Evolutionary conservation across 805 yeast species (phyloP), one percentile per base, ranked within the genome.

Genomic region (Pichia kluyveri): DNA sequence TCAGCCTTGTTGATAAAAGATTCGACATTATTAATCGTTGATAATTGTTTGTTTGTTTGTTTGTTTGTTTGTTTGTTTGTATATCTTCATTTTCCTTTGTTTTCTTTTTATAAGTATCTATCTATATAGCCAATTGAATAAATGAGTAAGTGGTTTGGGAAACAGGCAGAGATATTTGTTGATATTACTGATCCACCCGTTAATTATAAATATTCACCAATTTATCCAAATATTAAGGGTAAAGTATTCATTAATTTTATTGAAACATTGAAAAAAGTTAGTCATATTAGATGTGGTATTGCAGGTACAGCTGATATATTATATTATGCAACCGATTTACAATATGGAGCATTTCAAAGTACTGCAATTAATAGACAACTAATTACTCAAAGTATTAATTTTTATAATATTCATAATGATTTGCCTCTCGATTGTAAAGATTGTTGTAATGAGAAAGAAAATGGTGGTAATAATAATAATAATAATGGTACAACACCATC

Each of bases 91-190:
- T 23, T 23, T 23, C 26, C 15, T 32, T 34, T 12, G 8, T 10
- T 18, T 14, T 15, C 8, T 34, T 34, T 34, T 5, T 14, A 14
- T 34, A 8, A 14, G 17, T 2, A 30, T 30, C 32, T 5, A 10
- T 30, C 3, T 30, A 6, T 34, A 34, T 34, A 10, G 3, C 5
- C 8, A 3, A 32, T 32, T 10, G 5, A 30, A 30, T 30, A 9
- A 5, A 48, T 48, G 51, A 42, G 43, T 15, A 48, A 44, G n/a
- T 44, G 44, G 42, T 48, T 48, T 23, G 23, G 39, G 2, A 48
- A 44, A 31, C 3, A 23, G 17, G 11, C 28, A 15, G 41, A 41
- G 5, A 15, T 14, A 26, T 4, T 37, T 1, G 26, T 48, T 8
- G 14, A 37, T 8, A 1, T 48, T 8, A 3, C n/a, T 0, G 26